phyloP scores from a whole-genome alignment of 108 stramenopile species.

The Nitzschia sp. region DNA sequence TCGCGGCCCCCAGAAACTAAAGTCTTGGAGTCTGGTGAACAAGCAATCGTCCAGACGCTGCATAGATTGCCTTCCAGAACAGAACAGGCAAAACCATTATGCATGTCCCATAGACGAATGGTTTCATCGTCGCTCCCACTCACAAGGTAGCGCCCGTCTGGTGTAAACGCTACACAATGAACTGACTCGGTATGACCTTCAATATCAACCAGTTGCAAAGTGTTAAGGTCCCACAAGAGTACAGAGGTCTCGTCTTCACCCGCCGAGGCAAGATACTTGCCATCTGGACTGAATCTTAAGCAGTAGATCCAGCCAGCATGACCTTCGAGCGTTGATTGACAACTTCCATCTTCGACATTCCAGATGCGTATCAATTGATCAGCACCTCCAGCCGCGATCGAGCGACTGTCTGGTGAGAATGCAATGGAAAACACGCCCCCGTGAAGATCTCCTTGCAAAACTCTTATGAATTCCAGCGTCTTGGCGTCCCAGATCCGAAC shows the following conservation, averaged over 20 bases:
- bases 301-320: neutral
- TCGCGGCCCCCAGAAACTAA: neutral
- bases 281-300: neutral
- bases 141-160: neutral
- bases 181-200: slow-evolving; percentile 5
- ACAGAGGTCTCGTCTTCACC: slow-evolving; percentile 1
- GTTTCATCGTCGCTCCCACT: slow-evolving; percentile 7
- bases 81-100: neutral
- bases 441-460: neutral
- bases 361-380: neutral
- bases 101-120: neutral
- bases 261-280: slow-evolving; percentile 5
- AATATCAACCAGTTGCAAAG: neutral
- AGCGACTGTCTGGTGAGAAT: neutral
- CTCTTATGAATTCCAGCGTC: neutral
- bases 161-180: neutral
- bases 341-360: neutral
- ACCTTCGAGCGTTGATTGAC: neutral
- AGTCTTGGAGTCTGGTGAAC: neutral
- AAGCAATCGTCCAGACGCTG: neutral
- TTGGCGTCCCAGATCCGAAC: neutral
- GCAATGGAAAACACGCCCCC: neutral
- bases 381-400: neutral
- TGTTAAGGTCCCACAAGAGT: neutral
- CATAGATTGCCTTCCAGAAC: neutral